These are phyloP conservation scores for Pseudoscleropodium purum DNA, from an alignment of 225 moss, liverwort and hornwort species.

Conservation along the genomic window DNA sequence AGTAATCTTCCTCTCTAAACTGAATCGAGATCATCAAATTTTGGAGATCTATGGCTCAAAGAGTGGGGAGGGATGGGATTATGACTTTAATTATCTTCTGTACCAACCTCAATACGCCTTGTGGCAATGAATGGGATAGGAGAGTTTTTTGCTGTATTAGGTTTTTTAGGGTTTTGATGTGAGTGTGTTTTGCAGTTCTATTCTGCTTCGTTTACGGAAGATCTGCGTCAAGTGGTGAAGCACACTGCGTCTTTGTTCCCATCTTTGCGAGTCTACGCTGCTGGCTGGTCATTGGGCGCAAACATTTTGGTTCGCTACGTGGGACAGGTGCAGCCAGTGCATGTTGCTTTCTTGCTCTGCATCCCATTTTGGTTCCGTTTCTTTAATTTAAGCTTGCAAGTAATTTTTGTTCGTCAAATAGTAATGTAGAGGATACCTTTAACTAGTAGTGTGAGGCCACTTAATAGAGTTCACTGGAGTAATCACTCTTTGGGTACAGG, in stretches of 20 bases:
- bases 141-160: neutral
- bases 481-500: neutral
- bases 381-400: neutral
- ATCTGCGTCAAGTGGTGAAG: conserved; percentile 92
- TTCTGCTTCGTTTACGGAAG: conserved; percentile 91
- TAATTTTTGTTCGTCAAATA: neutral
- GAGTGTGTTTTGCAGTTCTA: conserved; percentile 60
- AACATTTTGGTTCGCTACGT: conserved; percentile 83
- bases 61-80: neutral
- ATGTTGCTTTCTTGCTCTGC: neutral
- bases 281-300: conserved; percentile 91
- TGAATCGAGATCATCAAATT: neutral
- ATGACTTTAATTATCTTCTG: neutral
- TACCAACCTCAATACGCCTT: neutral
- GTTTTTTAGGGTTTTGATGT: neutral
- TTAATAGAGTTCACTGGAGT: neutral
- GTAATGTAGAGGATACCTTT: neutral
- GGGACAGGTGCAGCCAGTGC: conserved; percentile 47
- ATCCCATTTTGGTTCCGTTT: neutral
- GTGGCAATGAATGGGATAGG: neutral
- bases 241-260: conserved; percentile 46
- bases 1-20: neutral
- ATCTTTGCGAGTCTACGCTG: conserved; percentile 56
- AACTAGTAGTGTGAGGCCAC: neutral
- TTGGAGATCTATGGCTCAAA: neutral